Evolutionary conservation across 1,284 basidiomycete genomes (phyloP).

Genomic region (Tranzscheliella williamsii): DNA sequence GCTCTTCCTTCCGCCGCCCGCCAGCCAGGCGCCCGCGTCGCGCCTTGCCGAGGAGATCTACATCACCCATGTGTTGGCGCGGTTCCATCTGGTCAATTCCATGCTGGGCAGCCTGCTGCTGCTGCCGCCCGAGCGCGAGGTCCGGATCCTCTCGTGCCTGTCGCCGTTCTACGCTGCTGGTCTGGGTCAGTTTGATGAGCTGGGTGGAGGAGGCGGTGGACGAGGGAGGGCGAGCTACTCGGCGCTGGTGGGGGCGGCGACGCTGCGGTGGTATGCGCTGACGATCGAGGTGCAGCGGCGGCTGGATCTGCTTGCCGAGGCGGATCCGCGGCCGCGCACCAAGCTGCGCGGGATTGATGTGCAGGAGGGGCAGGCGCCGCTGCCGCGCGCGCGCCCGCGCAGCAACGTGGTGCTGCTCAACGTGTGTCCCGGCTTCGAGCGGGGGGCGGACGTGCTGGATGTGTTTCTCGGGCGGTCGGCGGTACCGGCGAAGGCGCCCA

Average conservation of each 20-base stretch:
- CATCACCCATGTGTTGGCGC: constrained; percentile 32
- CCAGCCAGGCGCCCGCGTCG: not conserved
- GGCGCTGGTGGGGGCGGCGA: constrained; percentile 23
- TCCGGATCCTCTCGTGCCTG: constrained; percentile 45
- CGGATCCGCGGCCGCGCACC: constrained; percentile 42
- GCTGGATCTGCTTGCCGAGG: constrained; percentile 44
- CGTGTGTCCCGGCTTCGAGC: constrained; percentile 57
- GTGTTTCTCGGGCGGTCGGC: too few relatives aligned
- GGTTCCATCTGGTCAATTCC: constrained; percentile 52
- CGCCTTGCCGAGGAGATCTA: constrained; percentile 9
- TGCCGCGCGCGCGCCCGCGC: constrained; percentile 1
- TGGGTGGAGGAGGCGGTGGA: constrained; percentile 4
- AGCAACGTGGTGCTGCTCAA: constrained; percentile 48
- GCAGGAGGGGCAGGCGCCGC: not conserved
- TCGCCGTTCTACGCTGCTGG: constrained; percentile 55
- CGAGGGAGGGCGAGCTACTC: constrained; percentile 7
- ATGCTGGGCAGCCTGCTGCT: constrained; percentile 45
- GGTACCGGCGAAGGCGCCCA: too few relatives aligned
- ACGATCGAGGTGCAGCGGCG: constrained; percentile 46
- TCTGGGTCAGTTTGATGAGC: constrained; percentile 24
- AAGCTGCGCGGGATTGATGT: constrained; percentile 46
- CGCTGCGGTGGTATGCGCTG: constrained; percentile 42
- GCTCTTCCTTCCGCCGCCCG: constrained; percentile 15
- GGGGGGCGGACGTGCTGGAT: constrained; percentile 31
- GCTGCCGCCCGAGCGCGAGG: constrained; percentile 45